Conservation (phyloP, 495 filamentous ascomycete species). For the Pseudomonodictys pantanalensis region DNA sequence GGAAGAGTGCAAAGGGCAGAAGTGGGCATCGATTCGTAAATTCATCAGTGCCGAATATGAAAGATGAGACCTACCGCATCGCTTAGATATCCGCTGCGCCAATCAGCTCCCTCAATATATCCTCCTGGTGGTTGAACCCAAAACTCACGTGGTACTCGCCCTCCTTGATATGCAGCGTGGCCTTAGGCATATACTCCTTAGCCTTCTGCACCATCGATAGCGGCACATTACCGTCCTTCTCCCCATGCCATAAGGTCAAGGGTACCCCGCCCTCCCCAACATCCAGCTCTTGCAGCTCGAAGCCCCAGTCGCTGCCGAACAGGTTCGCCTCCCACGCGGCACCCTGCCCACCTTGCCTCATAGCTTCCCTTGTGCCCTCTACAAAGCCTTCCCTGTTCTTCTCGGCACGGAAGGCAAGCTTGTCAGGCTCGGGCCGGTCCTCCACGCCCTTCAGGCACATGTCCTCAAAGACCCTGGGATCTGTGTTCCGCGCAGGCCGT, state of each 20-base stretch:
- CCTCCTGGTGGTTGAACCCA: conserved; percentile 1
- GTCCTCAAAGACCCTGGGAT: conserved; percentile 11
- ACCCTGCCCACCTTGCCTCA: conserved; percentile 10
- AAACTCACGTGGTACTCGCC: conserved; percentile 6
- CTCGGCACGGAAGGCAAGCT: neutral
- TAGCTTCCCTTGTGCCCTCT: conserved; percentile 3
- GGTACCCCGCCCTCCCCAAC: neutral
- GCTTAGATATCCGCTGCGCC: neutral
- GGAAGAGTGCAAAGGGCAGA: too few relatives aligned
- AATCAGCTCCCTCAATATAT: conserved; percentile 6
- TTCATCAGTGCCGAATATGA: too few relatives aligned
- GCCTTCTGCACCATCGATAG: neutral
- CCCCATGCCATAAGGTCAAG: conserved; percentile 12
- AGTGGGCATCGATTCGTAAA: too few relatives aligned
- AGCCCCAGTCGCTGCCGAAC: conserved; percentile 5
- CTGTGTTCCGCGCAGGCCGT: neutral
- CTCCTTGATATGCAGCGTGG: neutral
- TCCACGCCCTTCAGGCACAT: neutral
- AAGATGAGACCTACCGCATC: too few relatives aligned
- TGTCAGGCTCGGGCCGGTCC: neutral
- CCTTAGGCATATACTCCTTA: neutral
- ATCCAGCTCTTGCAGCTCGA: neutral
- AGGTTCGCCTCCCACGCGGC: conserved; percentile 2
- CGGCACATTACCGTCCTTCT: neutral
- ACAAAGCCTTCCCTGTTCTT: conserved; percentile 1